Base-by-base conservation (phyloP, 192 early-diverging fungal genomes). In the Mortierella hygrophila region DNA sequence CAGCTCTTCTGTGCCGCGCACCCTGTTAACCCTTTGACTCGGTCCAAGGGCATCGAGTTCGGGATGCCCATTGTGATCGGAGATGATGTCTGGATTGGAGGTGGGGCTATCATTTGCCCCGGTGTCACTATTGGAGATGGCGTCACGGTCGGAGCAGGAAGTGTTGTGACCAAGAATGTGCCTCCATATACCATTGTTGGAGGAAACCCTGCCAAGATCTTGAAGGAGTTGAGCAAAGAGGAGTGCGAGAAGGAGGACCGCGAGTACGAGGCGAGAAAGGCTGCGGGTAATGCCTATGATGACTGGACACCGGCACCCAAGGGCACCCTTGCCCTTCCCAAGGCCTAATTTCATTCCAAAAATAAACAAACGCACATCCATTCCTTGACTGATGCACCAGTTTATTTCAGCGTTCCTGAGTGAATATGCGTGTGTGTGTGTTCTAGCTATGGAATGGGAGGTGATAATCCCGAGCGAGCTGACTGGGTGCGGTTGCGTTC, bases 121-220 rank as follows among this genome's bases (percentile, higher is more conserved):
- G 98, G 98, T 47, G 93, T 98, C 9, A 97, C 95, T 0, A 95
- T 99, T 78, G 98, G 98, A 6, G 88, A 96, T 74, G 93, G 95
- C 37, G 89, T 79, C 13, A 94, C 93, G 0, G 55, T 96, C 65
- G 96, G 93, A 11, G 98, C 97, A 11, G 97, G 97, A 3, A 88
- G 93, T 35, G 94, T 99, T 8, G 97, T 99, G 26, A 98, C 96
- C 23, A 97, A 97, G 85, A 93, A 97, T 72, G 95, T 99, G 0
- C 94, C 94, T 9, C 79, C 93, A 9, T 91, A 95, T 69, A 91
- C 93, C 1, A 91, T 98, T 21, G 97, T 97, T 32, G 95, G 88
- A 0, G 98, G 98, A 4, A 98, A 96, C 76, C 98, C 98, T 21
- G 97, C 97, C 20, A 90, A 91, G 42, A 91, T 97, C 37, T 88